phyloP scores from a whole-genome alignment of 257 asterid species.

The Verbascum thapsus region DNA sequence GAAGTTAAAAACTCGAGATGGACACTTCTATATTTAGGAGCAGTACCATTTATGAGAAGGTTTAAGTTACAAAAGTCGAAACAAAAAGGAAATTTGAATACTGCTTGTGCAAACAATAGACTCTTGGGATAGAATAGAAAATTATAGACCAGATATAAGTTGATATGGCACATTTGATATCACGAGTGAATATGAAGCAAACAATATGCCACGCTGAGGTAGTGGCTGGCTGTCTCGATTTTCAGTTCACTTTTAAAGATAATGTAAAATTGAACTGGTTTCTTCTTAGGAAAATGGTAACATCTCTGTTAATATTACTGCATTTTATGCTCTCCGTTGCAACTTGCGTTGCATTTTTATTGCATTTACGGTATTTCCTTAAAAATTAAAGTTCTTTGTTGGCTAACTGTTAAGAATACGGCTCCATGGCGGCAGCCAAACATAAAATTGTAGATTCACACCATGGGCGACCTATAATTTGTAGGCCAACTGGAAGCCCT shows the following conservation, averaged over 20 bases:
- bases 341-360: too few species aligned
- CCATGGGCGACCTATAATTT: constrained; percentile 96
- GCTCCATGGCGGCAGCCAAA: constrained; percentile 86
- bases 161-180: background rate
- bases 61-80: too few species aligned
- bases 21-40: too few species aligned
- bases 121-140: too few species aligned
- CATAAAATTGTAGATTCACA: constrained; percentile 86
- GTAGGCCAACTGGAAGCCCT: constrained; percentile 95
- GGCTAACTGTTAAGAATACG: too few species aligned
- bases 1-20: too few species aligned
- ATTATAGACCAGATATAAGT: background rate
- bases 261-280: constrained; percentile 74
- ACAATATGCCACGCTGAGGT: background rate
- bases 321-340: background rate
- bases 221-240: constrained; percentile 33
- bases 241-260: constrained; percentile 70
- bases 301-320: constrained; percentile 2
- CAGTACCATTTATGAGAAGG: too few species aligned
- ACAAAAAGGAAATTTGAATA: too few species aligned
- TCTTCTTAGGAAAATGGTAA: constrained; percentile 56
- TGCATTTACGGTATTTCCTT: too few species aligned
- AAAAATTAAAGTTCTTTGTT: too few species aligned
- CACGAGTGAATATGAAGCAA: background rate
- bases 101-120: too few species aligned